Evolutionary conservation across 75 land plant genomes (phyloP), one percentile per base, ranked within the genome.

Genomic region (Picea sitchensis): DNA sequence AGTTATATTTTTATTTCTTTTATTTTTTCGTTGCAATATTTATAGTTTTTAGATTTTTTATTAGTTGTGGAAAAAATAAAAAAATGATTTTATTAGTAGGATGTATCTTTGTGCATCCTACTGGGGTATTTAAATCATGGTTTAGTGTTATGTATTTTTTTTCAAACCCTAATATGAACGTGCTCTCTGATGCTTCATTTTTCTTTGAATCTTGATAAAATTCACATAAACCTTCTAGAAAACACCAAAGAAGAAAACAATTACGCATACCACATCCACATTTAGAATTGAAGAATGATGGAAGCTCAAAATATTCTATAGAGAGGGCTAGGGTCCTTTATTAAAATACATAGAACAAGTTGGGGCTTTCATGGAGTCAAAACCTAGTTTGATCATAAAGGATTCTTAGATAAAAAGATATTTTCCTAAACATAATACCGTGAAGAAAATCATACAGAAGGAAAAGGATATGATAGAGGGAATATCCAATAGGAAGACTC

Each of bases 391-490:
- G 5, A 91, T 92, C 26, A 88, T 89, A 20, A 91, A 87, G 75
- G 95, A 95, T 51, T 85, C 95, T 3, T 92, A 89, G 44, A 4
- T 41, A 86, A 41, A 41, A 5, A 41, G 84, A n/a, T 90, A 89
- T 30, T 80, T 71, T 9, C 98, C 95, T 41, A 93, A 95, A 80
- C 80, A 89, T 7, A 86, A 80, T 57, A 90, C 84, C 47, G 82
- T 91, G 31, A 91, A 95, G 76, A 89, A 90, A 77, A 82, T 95
- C 18, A 90, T 91, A 30, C 85, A 77, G 61, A 93, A 91, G 73
- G 98, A 95, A 73, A 89, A 88, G 81, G 98, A 95, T 75, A 92
- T 95, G 95, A 89, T 95, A 32, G 98, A 95, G 79, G 63, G 92
- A 77, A 75, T 95, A 3, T 92, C 95, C 12, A 95, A 95, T 60